Conservation (phyloP, 305 asterid species). For the Andrographis paniculata region DNA sequence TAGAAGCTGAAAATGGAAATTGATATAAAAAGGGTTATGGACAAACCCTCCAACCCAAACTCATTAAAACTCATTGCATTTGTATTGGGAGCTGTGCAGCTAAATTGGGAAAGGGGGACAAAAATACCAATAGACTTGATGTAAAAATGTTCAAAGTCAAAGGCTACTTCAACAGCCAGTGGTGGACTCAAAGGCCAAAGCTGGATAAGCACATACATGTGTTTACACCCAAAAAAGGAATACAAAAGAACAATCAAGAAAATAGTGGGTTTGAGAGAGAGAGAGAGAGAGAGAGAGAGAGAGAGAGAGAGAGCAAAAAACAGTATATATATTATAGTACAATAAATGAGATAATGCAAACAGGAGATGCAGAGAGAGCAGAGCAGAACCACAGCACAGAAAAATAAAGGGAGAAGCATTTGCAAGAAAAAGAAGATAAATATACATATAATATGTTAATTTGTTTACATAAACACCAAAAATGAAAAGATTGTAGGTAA, state of each 20-base stretch:
- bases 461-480: not conserved
- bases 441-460: not conserved
- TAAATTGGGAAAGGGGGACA: constrained; percentile 24
- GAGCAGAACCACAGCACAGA: no score
- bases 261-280: no score
- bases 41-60: not conserved
- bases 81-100: constrained; percentile 30
- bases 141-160: constrained; percentile 29
- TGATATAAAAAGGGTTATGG: not conserved
- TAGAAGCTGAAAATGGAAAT: constrained; percentile 13
- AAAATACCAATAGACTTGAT: constrained; percentile 16
- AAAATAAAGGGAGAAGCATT: no score
- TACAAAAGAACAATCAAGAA: constrained; percentile 29
- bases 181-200: constrained; percentile 28
- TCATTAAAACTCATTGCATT: constrained; percentile 1
- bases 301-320: no score
- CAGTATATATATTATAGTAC: no score
- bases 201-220: constrained; percentile 13
- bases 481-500: constrained; percentile 19
- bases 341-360: no score
- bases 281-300: constrained; percentile 12
- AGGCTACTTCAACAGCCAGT: constrained; percentile 11
- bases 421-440: no score
- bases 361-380: no score
- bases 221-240: constrained; percentile 7